Evolutionary conservation across 1,284 basidiomycete species (phyloP).

Genomic region (Athelia sp.): DNA sequence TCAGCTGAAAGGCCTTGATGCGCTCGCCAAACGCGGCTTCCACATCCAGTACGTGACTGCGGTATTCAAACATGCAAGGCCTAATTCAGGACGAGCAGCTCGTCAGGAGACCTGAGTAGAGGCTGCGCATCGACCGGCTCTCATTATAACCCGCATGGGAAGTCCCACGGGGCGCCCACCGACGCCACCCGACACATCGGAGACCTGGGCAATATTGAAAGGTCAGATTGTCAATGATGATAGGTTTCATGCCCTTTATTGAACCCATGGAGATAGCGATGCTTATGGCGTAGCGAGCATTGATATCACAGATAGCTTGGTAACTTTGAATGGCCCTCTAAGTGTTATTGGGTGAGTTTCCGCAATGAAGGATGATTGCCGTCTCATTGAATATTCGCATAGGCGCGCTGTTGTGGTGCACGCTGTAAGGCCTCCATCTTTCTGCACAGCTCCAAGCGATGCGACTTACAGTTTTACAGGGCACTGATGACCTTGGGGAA

Average conservation of each 20-base stretch:
- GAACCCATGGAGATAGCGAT: conserved; percentile 29
- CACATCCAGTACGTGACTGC: conserved; percentile 63
- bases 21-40: conserved; percentile 63
- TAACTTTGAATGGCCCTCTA: conserved; percentile 66
- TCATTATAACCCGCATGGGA: conserved; percentile 72
- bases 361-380: too few species aligned
- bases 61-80: neutral
- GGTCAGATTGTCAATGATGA: too few species aligned
- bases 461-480: conserved; percentile 29
- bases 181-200: conserved; percentile 65
- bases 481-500: conserved; percentile 69
- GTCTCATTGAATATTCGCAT: neutral
- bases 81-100: conserved; percentile 2
- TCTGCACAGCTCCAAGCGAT: neutral
- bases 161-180: conserved; percentile 61
- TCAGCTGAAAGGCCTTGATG: conserved; percentile 55
- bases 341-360: conserved; percentile 63
- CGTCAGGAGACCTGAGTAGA: conserved; percentile 62
- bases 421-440: conserved; percentile 34
- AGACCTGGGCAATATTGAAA: conserved; percentile 73
- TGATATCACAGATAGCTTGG: conserved; percentile 52
- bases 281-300: conserved; percentile 52
- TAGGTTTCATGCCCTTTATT: too few species aligned
- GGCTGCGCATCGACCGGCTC: conserved; percentile 70
- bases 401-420: conserved; percentile 63